phyloP scores from a whole-genome alignment of 2,329 filamentous ascomycete species.

The Claviceps paspali region DNA sequence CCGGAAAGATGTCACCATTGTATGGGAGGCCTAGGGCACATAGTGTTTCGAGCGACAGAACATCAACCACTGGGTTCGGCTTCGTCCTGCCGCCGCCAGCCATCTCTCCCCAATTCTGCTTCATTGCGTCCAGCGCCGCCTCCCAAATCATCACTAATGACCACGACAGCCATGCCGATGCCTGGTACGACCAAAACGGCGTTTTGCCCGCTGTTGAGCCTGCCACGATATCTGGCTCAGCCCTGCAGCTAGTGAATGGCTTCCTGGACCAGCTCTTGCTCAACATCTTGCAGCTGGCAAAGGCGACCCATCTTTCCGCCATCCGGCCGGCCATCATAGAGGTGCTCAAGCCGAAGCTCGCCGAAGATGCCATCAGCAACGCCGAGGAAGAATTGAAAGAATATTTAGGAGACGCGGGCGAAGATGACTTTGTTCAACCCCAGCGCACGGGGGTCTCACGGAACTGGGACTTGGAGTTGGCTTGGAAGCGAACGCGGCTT shows the following conservation, averaged over 20 bases:
- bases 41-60: constrained; percentile 57
- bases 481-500: constrained; percentile 85
- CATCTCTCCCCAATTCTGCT: constrained; percentile 65
- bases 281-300: constrained; percentile 68
- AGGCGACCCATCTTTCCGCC: constrained; percentile 59
- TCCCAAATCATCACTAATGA: constrained; percentile 85
- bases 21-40: constrained; percentile 34
- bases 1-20: constrained; percentile 19
- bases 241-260: constrained; percentile 68
- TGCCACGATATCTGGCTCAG: constrained; percentile 55
- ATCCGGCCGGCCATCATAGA: constrained; percentile 74
- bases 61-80: constrained; percentile 42
- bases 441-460: constrained; percentile 31
- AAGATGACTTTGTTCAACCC: constrained; percentile 52
- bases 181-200: constrained; percentile 54
- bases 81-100: constrained; percentile 50
- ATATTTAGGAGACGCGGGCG: constrained; percentile 65
- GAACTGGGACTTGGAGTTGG: constrained; percentile 78
- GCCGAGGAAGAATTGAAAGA: constrained; percentile 80
- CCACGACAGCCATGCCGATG: constrained; percentile 58
- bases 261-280: constrained; percentile 91
- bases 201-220: constrained; percentile 51
- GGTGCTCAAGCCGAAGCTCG: constrained; percentile 77
- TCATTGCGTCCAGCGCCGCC: constrained; percentile 76
- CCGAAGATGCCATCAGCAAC: constrained; percentile 65